Evolutionary conservation across 2,329 filamentous ascomycete species (phyloP), one percentile per base, ranked within the genome.

Genomic region (Taxawa tesnikishii): DNA sequence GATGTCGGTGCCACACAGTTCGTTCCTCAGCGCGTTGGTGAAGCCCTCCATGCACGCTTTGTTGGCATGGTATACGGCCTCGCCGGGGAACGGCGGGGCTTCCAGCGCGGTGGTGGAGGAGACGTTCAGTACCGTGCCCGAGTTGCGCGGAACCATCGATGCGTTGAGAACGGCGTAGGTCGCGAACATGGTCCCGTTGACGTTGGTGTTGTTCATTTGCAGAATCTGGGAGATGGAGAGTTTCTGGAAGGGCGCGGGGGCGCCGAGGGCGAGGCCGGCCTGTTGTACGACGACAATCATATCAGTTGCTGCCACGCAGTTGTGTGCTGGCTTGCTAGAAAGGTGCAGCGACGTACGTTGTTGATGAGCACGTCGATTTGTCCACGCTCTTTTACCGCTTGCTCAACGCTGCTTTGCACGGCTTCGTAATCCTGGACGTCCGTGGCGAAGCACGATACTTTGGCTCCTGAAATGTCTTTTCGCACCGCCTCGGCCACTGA

Each of bases 21-120:
- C 68, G 12, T 54, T 65, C 1, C 65, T 49, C 7, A 70, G 50
- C 1, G 56, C 54, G 33, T 70, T 67, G 0, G 60, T 62, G 38
- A 70, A 68, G 0, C 48, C 65, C 33, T 69, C 64, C 31, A 64
- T 61, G 3, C 49, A 53, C 1, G 63, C 61, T 39, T 67, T 67
- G 38, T 50, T 59, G 4, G 62, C 53, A 36, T 67, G 63, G 33
- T 67, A 65, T 6, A 69, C 61, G 0, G 62, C 56, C 39, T 68
- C 65, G 9, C 65, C 63, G 0, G 59, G 49, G 31, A 68, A 68
- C 0, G 64, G 65, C 0, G 64, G 65, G 0, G 57, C 56, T 36
- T 67, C 64, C 0, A 68, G 47, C 0, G 51, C 64, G 0, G 65
- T 68, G 0, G 56, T 54, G 0, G 59, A 64, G 1, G 65, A 63